Base-by-base conservation (phyloP, 805 yeast genomes). In the Cyberlindnera americana region DNA sequence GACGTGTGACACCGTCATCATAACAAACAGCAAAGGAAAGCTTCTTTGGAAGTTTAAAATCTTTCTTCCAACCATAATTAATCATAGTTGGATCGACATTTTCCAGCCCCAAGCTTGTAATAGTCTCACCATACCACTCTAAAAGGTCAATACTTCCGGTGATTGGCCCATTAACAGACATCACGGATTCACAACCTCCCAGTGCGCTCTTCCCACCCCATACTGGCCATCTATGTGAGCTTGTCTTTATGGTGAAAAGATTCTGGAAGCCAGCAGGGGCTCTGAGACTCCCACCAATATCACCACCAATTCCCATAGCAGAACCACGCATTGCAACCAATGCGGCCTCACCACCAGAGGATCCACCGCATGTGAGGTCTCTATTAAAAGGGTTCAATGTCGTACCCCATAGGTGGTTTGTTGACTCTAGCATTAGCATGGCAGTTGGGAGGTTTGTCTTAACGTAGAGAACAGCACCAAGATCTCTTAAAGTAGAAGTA, bases 361-460 rank as follows among this genome's bases (percentile, higher is more conserved):
- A 70, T 1, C 81, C 80, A 33, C 78, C 78, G 16, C 73, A 56
- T 13, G 72, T 62, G 37, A 71, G 50, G 17, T 54, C 51, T 27
- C 69, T 52, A 47, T 70, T 71, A 46, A 60, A 52, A 3, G 80
- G 74, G 53, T 72, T 73, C 26, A 57, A 40, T 10, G 78, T 72
- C 23, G 62, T 58, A 1, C 81, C 81, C 40, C 57, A 69, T 24
- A 75, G 48, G 44, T 64, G 61, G 49, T 67, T 68, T 33, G 56
- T 60, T 9, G 77, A 58, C 46, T 75, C 80, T 11, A 70, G 65
- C 57, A 65, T 59, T 71, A 72, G 66, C 71, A 71, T 65, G 5
- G 76, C 73, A 33, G 65, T 67, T 2, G 81, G 78, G 19, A 66
- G 71, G 43, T 66, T 73, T 3, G 84, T 79, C 53, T 77, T 77